Evolutionary conservation across 1,284 basidiomycete genomes (phyloP).

Genomic region (Rhodotorula glutinis): DNA sequence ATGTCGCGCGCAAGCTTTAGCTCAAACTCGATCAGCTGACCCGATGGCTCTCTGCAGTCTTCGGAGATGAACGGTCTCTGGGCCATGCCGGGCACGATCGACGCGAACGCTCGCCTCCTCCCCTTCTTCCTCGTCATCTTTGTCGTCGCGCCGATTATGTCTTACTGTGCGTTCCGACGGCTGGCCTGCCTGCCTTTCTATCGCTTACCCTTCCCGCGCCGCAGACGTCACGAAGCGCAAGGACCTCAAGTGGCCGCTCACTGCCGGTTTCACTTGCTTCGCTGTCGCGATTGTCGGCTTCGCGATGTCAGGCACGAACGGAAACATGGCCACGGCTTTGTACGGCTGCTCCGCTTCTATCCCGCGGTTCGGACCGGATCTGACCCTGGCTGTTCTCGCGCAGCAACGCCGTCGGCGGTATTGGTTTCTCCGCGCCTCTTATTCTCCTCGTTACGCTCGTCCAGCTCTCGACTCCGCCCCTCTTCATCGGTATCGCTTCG

Average conservation of each 20-base stretch:
- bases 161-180: constrained; percentile 2
- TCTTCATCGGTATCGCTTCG: constrained; percentile 30
- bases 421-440: constrained; percentile 31
- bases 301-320: constrained; percentile 8
- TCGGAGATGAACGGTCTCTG: constrained; percentile 12
- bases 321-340: constrained; percentile 15
- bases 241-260: constrained; percentile 28
- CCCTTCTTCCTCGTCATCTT: constrained; percentile 29
- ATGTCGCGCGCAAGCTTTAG: neutral
- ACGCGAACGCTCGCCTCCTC: constrained; percentile 18
- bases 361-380: neutral
- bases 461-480: constrained; percentile 27
- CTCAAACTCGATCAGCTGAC: neutral
- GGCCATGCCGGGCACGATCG: constrained; percentile 17
- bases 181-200: neutral
- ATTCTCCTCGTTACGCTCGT: constrained; percentile 26
- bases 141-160: constrained; percentile 19
- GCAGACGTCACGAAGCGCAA: constrained; percentile 11
- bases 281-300: neutral
- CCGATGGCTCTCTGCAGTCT: neutral
- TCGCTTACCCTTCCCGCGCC: neutral
- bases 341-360: neutral
- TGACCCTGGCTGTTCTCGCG: neutral
- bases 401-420: constrained; percentile 22
- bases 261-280: constrained; percentile 19